phyloP scores from a whole-genome alignment of 495 filamentous ascomycete genomes.

The Apodospora peruviana region DNA sequence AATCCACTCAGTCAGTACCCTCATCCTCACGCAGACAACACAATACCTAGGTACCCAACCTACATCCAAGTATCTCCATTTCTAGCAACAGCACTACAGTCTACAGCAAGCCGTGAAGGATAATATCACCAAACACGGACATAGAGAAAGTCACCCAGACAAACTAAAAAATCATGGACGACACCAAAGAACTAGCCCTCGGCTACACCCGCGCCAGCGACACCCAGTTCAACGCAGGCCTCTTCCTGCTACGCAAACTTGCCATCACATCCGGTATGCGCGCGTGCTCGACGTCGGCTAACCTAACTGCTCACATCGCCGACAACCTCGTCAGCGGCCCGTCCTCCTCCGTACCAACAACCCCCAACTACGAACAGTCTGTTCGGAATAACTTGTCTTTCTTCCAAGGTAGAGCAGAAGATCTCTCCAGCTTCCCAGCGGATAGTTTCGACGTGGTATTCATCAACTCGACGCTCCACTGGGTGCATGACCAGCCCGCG shows the following conservation, averaged over 20 bases:
- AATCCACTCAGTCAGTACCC: too few species aligned
- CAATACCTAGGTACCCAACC: too few species aligned
- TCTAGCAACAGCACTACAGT: too few species aligned
- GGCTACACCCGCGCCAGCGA: neutral
- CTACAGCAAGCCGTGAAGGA: too few species aligned
- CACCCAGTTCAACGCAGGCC: neutral
- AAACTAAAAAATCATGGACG: neutral
- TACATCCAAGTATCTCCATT: too few species aligned
- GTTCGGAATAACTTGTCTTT: conserved; percentile 1
- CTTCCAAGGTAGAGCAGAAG: conserved; percentile 9
- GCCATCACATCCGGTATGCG: neutral
- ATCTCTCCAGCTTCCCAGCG: conserved; percentile 9
- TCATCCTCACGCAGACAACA: too few species aligned
- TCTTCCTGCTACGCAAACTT: neutral
- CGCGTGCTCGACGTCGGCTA: neutral
- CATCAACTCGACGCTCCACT: conserved; percentile 15
- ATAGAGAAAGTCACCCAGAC: too few species aligned
- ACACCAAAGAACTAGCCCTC: neutral
- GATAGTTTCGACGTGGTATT: conserved; percentile 12
- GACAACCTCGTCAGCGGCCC: neutral
- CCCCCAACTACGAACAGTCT: neutral
- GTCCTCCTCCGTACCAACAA: neutral
- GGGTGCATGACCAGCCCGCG: conserved; percentile 10
- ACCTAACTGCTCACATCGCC: neutral
- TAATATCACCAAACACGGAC: too few species aligned